Base-by-base conservation (phyloP, 2,329 filamentous ascomycete genomes). In the Hymenoscyphus repandus region DNA sequence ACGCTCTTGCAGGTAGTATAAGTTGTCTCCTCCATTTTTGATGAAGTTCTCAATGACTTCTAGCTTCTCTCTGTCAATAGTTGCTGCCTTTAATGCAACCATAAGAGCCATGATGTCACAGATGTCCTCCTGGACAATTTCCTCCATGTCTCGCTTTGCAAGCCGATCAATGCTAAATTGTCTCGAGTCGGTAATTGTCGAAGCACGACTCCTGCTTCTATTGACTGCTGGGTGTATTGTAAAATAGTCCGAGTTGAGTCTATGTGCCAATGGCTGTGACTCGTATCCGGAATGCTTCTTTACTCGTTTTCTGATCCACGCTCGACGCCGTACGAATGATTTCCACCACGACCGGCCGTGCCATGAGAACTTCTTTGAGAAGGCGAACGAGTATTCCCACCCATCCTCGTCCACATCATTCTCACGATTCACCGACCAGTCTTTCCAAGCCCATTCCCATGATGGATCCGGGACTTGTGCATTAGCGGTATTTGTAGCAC, bases 311-410 rank as follows among this genome's bases (percentile, higher is more conserved):
- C 93, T 78, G 49, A 92, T 82, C 93, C 93, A 99, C 18, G 89
- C 82, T 55, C 93, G 79, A 59, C 93, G 77, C 33, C 93, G 79
- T n/a, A 96, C 93, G 65, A 92, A 99, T 1, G 90, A 95, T 67
- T 91, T 92, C 69, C 90, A 96, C 91, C 92, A 97, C 22, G 82
- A 86, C 15, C 88, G 87, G 2, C 85, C 85, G 68, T 99, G 93
- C 93, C 93, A 99, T 2, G 83, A 81, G 58, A 87, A 90, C 38
- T 71, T 74, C 53, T 78, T 81, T 57, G 75, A 74, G 65, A 97
- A 99, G 58, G 88, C 85, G 66, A 96, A 90, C 13, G 89, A 93
- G 69, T 99, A 99, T 66, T 95, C 86, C 93, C 93, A 99, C 3
- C 93, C 93, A 56, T 92, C 88, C 55, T 92, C 86, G 63, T 97